Conservation (phyloP, 352 stramenopile species). For the Phytophthora crassamura region DNA sequence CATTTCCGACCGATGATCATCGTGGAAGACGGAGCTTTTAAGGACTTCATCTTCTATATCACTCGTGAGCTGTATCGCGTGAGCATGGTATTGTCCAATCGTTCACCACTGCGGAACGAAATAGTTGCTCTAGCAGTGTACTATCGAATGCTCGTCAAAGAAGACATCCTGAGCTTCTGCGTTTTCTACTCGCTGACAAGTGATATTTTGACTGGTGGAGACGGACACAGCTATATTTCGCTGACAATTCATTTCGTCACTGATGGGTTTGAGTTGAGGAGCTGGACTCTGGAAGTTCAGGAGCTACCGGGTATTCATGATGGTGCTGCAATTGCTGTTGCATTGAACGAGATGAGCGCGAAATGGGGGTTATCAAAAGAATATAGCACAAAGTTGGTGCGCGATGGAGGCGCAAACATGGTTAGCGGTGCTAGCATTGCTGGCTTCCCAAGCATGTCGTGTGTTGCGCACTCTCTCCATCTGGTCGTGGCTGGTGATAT, state of each 20-base stretch:
- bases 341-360: slow-evolving; percentile 4
- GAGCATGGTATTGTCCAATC: not conserved
- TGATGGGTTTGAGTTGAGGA: not conserved
- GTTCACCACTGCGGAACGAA: slow-evolving; percentile 8
- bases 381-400: slow-evolving; percentile 1
- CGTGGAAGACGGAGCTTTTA: slow-evolving; percentile 16
- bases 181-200: slow-evolving; percentile 12
- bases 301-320: slow-evolving; percentile 17
- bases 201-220: slow-evolving; percentile 20
- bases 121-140: no score
- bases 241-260: slow-evolving; percentile 18
- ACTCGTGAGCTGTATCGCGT: slow-evolving; percentile 6
- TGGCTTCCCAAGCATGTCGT: slow-evolving; percentile 1
- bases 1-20: slow-evolving; percentile 20
- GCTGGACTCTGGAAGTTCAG: slow-evolving; percentile 19
- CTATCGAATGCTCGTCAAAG: not conserved
- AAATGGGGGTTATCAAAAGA: not conserved
- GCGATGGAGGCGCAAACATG: slow-evolving; percentile 16
- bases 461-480: slow-evolving; percentile 19
- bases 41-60: slow-evolving; percentile 12
- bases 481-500: slow-evolving; percentile 15
- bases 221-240: slow-evolving; percentile 18
- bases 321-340: slow-evolving; percentile 1
- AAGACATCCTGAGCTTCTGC: slow-evolving; percentile 3
- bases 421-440: not conserved